Evolutionary conservation across 768 basidiomycete species (phyloP), one percentile per base, ranked within the genome.

Genomic region (Tephrocybe sp.): DNA sequence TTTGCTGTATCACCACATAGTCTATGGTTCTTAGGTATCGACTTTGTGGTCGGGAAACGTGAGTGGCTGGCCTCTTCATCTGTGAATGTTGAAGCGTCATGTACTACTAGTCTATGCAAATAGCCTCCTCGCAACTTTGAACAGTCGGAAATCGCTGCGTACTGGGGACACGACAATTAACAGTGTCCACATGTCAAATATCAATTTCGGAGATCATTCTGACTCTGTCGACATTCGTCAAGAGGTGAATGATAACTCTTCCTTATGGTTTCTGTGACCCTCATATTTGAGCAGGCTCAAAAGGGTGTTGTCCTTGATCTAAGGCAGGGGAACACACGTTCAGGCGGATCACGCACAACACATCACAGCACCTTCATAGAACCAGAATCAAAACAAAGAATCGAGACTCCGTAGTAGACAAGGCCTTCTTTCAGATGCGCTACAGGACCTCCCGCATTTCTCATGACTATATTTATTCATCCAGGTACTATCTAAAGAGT

Each of bases 11-110:
- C 61, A 23, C 68, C 70, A 7, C 52, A 67, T 31, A 66, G 64
- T 16, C 52, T 70, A 8, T 73, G 70, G 71, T 70, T 65, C 55
- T 49, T 73, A 17, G 70, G 63, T 0, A 69, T 73, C 32, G 71
- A 77, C 53, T 77, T 78, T 45, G 66, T 74, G 22, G 70, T 78
- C 36, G 77, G 77, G 44, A 77, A 77, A 62, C 62, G 75, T 77
- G 26, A 52, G 70, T 61, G 5, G 19, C 31, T 39, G 2, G n/a
- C 14, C 5, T 13, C 45, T 17, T 23, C 6, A 4, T 13, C 11
- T 4, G 14, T 22, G 19, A n/a, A 26, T 16, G 5, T 44, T 49
- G 0, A 45, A 19, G 11, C 16, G 8, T 17, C n/a, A 20, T 34
- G 11, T 20, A 4, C 26, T 4, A 4, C 1, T 16, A 77, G 74